Percentiles rank a stretch among this genome's conserved stretches.
These are phyloP conservation scores for Aspergillus tubingensis DNA, from an alignment of 2,329 filamentous ascomycete genomes.

Conservation along the genomic window DNA sequence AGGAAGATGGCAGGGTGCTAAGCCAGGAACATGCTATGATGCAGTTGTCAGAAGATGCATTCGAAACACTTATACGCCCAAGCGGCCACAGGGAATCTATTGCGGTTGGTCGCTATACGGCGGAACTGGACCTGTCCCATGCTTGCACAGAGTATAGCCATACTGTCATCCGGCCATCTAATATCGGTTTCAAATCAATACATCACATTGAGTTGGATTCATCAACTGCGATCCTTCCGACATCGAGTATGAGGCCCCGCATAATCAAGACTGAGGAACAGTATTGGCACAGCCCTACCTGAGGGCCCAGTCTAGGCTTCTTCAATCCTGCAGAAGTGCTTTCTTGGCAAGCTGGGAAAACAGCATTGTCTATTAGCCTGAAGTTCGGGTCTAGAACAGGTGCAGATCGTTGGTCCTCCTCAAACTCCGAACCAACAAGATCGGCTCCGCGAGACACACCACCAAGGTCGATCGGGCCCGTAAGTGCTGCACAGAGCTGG, in stretches of 20 bases:
- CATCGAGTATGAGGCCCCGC: background rate
- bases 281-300: background rate
- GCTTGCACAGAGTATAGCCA: no score
- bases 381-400: background rate
- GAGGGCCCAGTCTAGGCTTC: background rate
- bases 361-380: background rate
- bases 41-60: background rate
- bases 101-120: background rate
- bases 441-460: background rate
- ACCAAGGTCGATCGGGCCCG: background rate
- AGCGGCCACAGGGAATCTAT: background rate
- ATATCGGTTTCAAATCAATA: background rate
- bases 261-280: background rate
- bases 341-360: background rate
- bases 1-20: background rate
- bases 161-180: background rate
- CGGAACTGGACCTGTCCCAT: no score
- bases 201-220: background rate
- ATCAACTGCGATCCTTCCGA: background rate
- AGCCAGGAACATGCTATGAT: background rate
- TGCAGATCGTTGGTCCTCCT: background rate
- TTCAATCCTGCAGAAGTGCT: background rate
- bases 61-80: no score
- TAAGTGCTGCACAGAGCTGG: background rate
- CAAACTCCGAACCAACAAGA: background rate